phyloP scores from a whole-genome alignment of 2,329 filamentous ascomycete species.

The Penicillium polonicum region DNA sequence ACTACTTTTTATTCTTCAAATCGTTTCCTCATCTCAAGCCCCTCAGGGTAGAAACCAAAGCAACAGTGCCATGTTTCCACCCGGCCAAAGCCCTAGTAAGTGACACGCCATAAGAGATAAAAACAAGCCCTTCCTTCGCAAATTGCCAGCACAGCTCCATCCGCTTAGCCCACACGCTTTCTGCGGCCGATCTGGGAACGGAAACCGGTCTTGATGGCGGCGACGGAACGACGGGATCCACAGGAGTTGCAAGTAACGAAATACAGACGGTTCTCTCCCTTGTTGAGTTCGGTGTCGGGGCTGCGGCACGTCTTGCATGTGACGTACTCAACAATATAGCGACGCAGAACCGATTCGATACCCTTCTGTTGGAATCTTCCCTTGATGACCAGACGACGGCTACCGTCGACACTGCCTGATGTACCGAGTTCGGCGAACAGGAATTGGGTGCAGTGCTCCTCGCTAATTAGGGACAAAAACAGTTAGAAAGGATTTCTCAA shows the following conservation, averaged over 20 bases:
- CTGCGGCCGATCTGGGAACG: conserved; percentile 98
- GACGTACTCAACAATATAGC: conserved; percentile 77
- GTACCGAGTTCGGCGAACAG: conserved; percentile 98
- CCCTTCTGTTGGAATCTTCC: conserved; percentile 99
- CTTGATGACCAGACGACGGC: conserved; percentile 93
- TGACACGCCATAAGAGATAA: conserved; percentile 26
- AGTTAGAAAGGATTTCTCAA: not conserved
- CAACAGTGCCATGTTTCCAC: conserved; percentile 15
- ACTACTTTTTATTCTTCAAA: conserved; percentile 26
- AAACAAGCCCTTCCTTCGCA: conserved; percentile 19
- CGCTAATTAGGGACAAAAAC: conserved; percentile 51
- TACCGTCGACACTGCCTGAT: conserved; percentile 90
- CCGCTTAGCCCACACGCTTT: conserved; percentile 78
- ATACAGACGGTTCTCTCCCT: conserved; percentile 98
- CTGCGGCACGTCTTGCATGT: conserved; percentile 98
- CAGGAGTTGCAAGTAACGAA: conserved; percentile 97
- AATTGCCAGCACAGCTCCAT: conserved; percentile 13
- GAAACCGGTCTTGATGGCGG: conserved; percentile 99
- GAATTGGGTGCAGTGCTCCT: conserved; percentile 96
- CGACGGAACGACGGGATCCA: conserved; percentile 80
- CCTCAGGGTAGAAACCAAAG: conserved; percentile 11
- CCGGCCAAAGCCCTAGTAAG: conserved; percentile 20
- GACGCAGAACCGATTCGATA: conserved; percentile 89
- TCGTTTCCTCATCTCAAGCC: conserved; percentile 26
- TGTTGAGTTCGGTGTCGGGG: conserved; percentile 92